Conservation (phyloP, 225 moss, liverwort and hornwort species). For the Physcomitrellopsis africana region DNA sequence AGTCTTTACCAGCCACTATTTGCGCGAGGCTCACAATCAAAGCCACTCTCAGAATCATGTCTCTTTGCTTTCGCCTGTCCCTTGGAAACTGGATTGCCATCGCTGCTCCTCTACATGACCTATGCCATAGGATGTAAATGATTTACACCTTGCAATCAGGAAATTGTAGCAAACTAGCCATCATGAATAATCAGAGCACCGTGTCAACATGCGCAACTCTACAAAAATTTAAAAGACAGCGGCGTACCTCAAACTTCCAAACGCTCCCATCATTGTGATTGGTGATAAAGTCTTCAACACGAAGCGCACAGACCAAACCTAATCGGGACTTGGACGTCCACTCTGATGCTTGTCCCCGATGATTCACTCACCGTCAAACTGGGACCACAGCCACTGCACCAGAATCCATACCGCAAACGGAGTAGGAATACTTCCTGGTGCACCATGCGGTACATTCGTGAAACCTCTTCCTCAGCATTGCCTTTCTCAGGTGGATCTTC, state of each 20-base stretch:
- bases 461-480: neutral
- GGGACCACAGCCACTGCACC: neutral
- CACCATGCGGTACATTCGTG: slow-evolving; percentile 1
- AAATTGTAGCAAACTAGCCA: no score
- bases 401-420: neutral
- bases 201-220: no score
- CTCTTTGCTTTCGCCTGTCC: neutral
- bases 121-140: neutral
- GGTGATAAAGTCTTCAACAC: neutral
- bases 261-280: slow-evolving; percentile 5
- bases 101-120: slow-evolving; percentile 21
- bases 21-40: slow-evolving; percentile 16
- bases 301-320: neutral
- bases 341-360: neutral
- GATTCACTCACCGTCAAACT: slow-evolving; percentile 13
- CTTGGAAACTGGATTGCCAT: neutral
- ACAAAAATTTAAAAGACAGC: no score
- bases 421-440: neutral
- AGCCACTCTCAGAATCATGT: neutral
- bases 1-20: slow-evolving; percentile 7
- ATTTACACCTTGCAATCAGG: no score
- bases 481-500: no score
- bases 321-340: neutral
- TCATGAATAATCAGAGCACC: no score
- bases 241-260: slow-evolving; percentile 4